Evolutionary conservation across 768 basidiomycete genomes (phyloP).

Genomic region (Boletus bicolor): DNA sequence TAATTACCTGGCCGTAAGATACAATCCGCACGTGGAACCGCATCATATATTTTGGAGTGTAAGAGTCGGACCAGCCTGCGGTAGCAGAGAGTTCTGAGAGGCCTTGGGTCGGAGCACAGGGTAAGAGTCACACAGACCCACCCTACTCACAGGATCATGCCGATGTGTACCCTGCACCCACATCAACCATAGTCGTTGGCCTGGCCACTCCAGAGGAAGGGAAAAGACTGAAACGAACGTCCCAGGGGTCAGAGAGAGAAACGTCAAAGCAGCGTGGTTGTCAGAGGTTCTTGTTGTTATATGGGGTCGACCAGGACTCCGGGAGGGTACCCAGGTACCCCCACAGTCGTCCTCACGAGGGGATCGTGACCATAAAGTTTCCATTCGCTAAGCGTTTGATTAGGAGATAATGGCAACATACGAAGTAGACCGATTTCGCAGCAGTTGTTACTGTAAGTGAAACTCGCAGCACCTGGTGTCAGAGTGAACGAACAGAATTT

Average conservation of each 20-base stretch:
- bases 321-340: neutral
- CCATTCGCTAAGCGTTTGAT: too few relatives aligned
- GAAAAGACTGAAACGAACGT: neutral
- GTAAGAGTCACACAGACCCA: neutral
- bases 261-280: neutral
- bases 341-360: neutral
- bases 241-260: neutral
- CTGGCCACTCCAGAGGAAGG: neutral
- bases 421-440: too few relatives aligned
- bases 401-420: neutral
- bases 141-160: too few relatives aligned
- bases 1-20: neutral
- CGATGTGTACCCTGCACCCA: too few relatives aligned
- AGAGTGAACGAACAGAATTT: too few relatives aligned
- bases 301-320: neutral
- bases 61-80: neutral
- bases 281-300: neutral
- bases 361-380: neutral
- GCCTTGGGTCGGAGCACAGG: neutral
- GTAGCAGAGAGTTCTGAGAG: neutral
- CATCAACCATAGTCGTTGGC: neutral
- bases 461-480: too few relatives aligned
- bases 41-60: neutral
- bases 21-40: too few relatives aligned
- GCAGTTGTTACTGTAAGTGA: too few relatives aligned